Base-by-base conservation (phyloP, 495 filamentous ascomycete genomes). In the Penicillium robsamsonii region DNA sequence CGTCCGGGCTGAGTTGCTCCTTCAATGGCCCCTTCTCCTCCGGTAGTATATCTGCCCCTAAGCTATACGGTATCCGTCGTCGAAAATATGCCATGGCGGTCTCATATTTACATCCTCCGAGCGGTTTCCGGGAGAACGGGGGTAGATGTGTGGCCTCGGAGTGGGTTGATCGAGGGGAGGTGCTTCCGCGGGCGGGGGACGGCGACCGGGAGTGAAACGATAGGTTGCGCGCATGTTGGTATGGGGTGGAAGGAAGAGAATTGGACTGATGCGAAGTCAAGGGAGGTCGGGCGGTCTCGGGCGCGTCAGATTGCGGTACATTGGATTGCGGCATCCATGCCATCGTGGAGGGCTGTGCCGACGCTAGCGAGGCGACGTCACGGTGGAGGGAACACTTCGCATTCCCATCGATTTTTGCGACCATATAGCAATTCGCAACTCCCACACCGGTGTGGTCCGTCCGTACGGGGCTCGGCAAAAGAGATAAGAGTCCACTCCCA, bases 191-290 rank as follows among this genome's bases (percentile, higher is more conserved):
- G 61, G 78, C 85, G 29, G 93, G 93, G 5, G 93, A 97, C 12
- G 89, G 93, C 46, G 94, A 92, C 53, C 92, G 81, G 22, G 90
- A 93, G 66, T 86, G 84, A 57, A 89, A 91, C 17, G 89, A 89
- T 64, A 91, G 86, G 61, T 91, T 87, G 60, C 91, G 84, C 61
- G 91, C 81, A 69, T 90, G 87, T 67, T 97, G 92, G 57, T 91
- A 91, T 5, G 94, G 94, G 1, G 94, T 98, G 5, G 94, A 96
- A 0, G 94, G 94, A 20, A 98, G 86, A 17, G 94, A 97, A 66
- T 80, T 96, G 11, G 94, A 96, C 55, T 95, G 91, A 35, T 87
- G 78, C 13, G 83, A 76, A n/a, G 65, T 69, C 50, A 80, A 70
- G 41, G 71, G 68, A 47, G 76, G 78, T 15, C 76, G 76, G 58